Percentiles rank a stretch among this genome's conserved stretches.
These are phyloP conservation scores for Dillenia suffruticosa DNA, from an alignment of 164 flowering plant species.

Conservation along the genomic window DNA sequence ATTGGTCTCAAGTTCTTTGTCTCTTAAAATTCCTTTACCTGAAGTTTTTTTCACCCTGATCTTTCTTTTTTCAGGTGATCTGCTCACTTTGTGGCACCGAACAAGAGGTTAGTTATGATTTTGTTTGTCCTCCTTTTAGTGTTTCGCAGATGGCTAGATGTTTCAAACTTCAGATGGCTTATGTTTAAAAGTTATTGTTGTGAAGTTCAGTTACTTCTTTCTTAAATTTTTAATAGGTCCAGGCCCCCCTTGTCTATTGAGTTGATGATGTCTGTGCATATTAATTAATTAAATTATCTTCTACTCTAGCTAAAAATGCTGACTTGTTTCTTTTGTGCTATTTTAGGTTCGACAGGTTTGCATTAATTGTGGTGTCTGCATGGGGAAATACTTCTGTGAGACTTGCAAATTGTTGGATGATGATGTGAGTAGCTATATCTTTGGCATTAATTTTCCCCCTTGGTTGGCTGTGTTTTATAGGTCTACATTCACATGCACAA, in stretches of 20 bases:
- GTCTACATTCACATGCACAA: too few species aligned
- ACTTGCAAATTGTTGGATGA: constrained; percentile 85
- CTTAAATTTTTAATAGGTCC: too few species aligned
- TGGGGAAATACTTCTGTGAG: constrained; percentile 84
- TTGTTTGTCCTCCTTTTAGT: too few species aligned
- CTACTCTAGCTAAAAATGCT: too few species aligned
- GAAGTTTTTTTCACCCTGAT: neutral
- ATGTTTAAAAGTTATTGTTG: too few species aligned
- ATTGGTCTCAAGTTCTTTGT: too few species aligned
- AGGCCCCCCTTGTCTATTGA: too few species aligned
- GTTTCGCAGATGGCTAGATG: too few species aligned
- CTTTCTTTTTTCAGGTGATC: constrained; percentile 45
- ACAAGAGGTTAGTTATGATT: constrained; percentile 57
- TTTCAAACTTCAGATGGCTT: too few species aligned
- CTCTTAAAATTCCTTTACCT: neutral
- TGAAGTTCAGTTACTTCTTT: too few species aligned
- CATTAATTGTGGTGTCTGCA: constrained; percentile 81
- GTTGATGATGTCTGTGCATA: neutral
- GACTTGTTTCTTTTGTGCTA: neutral
- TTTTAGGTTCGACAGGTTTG: constrained; percentile 72
- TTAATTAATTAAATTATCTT: too few species aligned
- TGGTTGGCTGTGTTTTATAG: too few species aligned
- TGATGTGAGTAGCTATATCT: constrained; percentile 57
- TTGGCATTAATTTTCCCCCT: neutral
- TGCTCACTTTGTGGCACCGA: constrained; percentile 89